Evolutionary conservation across 2,329 filamentous ascomycete genomes (phyloP).

Genomic region (Aspergillus udagawae): DNA sequence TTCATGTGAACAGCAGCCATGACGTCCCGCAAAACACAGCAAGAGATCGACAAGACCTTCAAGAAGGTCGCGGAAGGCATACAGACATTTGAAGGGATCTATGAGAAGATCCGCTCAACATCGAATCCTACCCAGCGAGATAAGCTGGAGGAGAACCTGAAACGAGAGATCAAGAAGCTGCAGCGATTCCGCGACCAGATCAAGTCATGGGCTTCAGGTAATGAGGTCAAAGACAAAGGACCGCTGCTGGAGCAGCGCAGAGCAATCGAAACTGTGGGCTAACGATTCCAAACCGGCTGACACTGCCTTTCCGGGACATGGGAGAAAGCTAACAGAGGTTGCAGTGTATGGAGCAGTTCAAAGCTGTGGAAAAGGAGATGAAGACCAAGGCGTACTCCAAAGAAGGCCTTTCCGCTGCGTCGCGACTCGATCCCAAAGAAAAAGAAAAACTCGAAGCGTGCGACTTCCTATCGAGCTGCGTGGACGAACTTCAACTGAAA

Average conservation of each 20-base stretch:
- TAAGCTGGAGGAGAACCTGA: slow-evolving; percentile 95
- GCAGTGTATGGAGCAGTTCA: slow-evolving; percentile 90
- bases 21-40: slow-evolving; percentile 92
- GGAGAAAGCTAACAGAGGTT: slow-evolving; percentile 22
- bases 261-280: slow-evolving; percentile 85
- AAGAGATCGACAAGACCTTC: slow-evolving; percentile 99
- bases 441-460: slow-evolving; percentile 86
- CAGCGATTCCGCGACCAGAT: slow-evolving; percentile 97
- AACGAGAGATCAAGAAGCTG: slow-evolving; percentile 99
- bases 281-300: slow-evolving; percentile 8
- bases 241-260: slow-evolving; percentile 90
- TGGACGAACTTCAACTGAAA: slow-evolving; percentile 89
- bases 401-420: slow-evolving; percentile 86
- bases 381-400: slow-evolving; percentile 99
- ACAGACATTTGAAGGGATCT: slow-evolving; percentile 85
- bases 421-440: slow-evolving; percentile 95
- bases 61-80: slow-evolving; percentile 97
- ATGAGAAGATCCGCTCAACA: slow-evolving; percentile 94
- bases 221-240: slow-evolving; percentile 99
- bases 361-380: slow-evolving; percentile 99
- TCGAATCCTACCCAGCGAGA: slow-evolving; percentile 94
- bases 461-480: slow-evolving; percentile 80
- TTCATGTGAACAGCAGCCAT: slow-evolving; percentile 50
- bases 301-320: slow-evolving; percentile 2
- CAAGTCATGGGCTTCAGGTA: slow-evolving; percentile 97